phyloP scores from a whole-genome alignment of 2,329 filamentous ascomycete genomes.

The Fusarium sp. region DNA sequence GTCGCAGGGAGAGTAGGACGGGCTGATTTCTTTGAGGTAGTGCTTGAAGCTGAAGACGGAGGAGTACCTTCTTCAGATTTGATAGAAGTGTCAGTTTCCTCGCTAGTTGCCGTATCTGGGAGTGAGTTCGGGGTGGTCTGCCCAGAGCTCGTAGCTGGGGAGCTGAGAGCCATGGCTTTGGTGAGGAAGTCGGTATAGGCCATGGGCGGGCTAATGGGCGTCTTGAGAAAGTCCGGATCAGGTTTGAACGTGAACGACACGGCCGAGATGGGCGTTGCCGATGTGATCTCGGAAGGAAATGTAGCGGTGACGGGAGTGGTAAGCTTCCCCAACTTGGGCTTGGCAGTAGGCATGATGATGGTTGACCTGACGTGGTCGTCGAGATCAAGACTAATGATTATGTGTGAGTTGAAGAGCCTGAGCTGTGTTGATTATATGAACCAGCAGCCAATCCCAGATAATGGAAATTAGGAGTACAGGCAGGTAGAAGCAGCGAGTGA shows the following conservation, averaged over 20 bases:
- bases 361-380: constrained; percentile 22
- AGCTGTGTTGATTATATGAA: constrained; percentile 35
- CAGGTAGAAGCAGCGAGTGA: constrained; percentile 45
- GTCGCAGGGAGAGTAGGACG: constrained; percentile 51
- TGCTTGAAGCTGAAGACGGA: constrained; percentile 58
- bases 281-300: constrained; percentile 71
- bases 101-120: constrained; percentile 69
- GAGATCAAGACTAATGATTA: constrained; percentile 25
- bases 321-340: constrained; percentile 72
- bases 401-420: constrained; percentile 30
- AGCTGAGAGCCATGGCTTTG: constrained; percentile 82
- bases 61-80: constrained; percentile 66
- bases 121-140: constrained; percentile 62
- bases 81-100: constrained; percentile 68
- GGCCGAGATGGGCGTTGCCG: constrained; percentile 74
- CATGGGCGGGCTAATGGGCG: constrained; percentile 88
- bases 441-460: constrained; percentile 42
- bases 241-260: constrained; percentile 56
- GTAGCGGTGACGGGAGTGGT: constrained; percentile 72
- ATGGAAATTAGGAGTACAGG: constrained; percentile 36
- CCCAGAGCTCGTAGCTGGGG: constrained; percentile 69
- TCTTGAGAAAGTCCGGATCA: constrained; percentile 75
- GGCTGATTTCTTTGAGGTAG: constrained; percentile 47
- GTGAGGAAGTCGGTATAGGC: constrained; percentile 92
- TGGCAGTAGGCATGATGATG: constrained; percentile 63